Base-by-base conservation (phyloP, 2,329 filamentous ascomycete species). In the Cladosporium austrohemisphaericum region DNA sequence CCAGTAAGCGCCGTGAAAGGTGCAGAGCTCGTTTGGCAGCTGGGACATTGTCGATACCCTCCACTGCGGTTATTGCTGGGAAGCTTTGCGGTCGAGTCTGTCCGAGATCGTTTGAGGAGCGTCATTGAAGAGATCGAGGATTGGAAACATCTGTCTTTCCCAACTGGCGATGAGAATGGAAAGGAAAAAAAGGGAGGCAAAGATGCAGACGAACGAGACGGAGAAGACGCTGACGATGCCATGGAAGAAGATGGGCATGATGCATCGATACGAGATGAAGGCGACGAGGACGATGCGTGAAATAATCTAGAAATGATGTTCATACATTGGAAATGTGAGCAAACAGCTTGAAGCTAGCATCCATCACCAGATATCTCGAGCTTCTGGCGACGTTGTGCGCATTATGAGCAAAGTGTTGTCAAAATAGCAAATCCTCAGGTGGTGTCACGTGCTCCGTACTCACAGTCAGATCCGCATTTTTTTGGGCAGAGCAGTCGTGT, bases 81-180 rank as follows among this genome's bases (percentile, higher is more conserved):
- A 0, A 94, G 84, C 56, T 97, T 95, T 71, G 92, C 93, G 1
- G 92, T 97, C 29, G 92, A 98, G 68, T 96, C 91, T 66, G 94
- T 97, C 43, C 77, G 93, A 13, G 93, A 98, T 70, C 78, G 92
- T 16, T 70, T 97, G 62, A 80, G 89, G 57, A 92, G 86, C 53
- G 88, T 97, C 32, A 96, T 91, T 10, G 93, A 97, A 68, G 93
- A 98, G 54, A 69, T 69, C 47, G 67, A 69, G 50, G 67, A 69
- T 46, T 69, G 67, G 67, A 69, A 69, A 56, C 62, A 67, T 53
- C 51, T 69, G 28, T 60, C 60, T 40, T 69, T 69, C 36, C 65
- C 64, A 3, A 55, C 55, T 13, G 53, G 54, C 16, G 64, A 63
- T 10, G 63, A 65, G 35, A 54, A 55, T 33, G 56, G 54, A n/a